phyloP scores from a whole-genome alignment of 257 asterid genomes.

The Hygrophila difformis region DNA sequence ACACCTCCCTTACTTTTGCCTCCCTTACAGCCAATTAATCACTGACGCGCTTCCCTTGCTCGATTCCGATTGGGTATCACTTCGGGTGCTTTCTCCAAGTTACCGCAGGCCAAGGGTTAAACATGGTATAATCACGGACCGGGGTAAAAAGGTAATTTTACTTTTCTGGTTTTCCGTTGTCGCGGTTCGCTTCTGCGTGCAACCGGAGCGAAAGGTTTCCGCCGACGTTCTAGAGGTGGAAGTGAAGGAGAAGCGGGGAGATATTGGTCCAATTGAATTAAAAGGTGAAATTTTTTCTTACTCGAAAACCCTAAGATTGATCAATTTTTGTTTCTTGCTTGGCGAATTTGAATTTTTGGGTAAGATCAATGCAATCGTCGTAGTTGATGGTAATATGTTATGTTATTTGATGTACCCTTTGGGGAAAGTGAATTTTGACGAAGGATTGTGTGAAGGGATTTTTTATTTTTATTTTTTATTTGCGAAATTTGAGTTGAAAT shows the following conservation, averaged over 20 bases:
- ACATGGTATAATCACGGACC: too few species aligned
- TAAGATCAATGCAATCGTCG: neutral
- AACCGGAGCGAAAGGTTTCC: conserved; percentile 13
- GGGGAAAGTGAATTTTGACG: conserved; percentile 7
- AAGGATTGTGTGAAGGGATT: conserved; percentile 10
- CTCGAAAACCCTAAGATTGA: conserved; percentile 24
- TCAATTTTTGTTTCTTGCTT: neutral
- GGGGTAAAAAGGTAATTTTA: too few species aligned
- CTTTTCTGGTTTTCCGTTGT: too few species aligned
- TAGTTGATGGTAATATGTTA: neutral
- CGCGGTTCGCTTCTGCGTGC: conserved; percentile 11
- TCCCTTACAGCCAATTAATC: too few species aligned
- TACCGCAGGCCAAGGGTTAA: too few species aligned
- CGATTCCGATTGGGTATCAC: too few species aligned
- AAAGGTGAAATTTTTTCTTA: conserved; percentile 25
- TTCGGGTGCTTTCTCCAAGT: too few species aligned
- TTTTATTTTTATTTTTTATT: conserved; percentile 17
- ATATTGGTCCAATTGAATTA: conserved; percentile 15
- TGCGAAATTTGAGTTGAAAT: conserved; percentile 15
- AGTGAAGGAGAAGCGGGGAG: neutral
- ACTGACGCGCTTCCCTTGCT: too few species aligned
- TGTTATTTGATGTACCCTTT: neutral
- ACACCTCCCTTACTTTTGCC: too few species aligned
- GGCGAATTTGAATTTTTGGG: neutral
- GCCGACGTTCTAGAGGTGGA: conserved; percentile 28